Conservation (phyloP, 148 eudicot genomes). For the Rhododendron mucronatum region DNA sequence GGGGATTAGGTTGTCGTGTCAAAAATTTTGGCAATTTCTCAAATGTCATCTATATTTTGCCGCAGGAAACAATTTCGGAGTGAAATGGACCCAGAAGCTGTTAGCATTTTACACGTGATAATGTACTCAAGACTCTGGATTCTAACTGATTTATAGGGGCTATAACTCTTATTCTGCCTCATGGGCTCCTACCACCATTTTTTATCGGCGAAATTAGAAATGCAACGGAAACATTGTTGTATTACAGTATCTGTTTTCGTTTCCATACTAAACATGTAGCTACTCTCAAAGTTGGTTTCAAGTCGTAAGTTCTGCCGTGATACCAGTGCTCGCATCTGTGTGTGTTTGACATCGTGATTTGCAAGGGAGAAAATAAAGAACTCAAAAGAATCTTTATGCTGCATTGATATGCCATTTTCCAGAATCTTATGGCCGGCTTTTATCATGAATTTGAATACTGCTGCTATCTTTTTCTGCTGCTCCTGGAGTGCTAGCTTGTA, state of each 20-base stretch:
- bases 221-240: neutral
- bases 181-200: neutral
- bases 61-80: slow-evolving; percentile 13
- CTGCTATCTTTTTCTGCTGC: neutral
- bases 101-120: slow-evolving; percentile 9
- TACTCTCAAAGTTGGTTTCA: neutral
- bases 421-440: neutral
- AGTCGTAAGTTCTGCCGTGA: neutral
- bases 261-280: neutral
- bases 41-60: neutral
- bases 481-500: no score
- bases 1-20: neutral
- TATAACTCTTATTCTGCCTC: no score
- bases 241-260: neutral
- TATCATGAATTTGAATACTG: neutral
- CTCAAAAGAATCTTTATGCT: neutral
- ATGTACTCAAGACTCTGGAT: neutral
- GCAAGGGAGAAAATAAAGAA: neutral
- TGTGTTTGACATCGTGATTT: neutral
- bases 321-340: neutral
- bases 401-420: neutral
- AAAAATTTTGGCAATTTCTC: neutral
- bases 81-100: slow-evolving; percentile 10
- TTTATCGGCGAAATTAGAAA: neutral
- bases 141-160: neutral